Percentiles rank a stretch among this genome's conserved stretches.
Conservation (phyloP, 345 rosid species). For the Conringia planisiliqua region DNA sequence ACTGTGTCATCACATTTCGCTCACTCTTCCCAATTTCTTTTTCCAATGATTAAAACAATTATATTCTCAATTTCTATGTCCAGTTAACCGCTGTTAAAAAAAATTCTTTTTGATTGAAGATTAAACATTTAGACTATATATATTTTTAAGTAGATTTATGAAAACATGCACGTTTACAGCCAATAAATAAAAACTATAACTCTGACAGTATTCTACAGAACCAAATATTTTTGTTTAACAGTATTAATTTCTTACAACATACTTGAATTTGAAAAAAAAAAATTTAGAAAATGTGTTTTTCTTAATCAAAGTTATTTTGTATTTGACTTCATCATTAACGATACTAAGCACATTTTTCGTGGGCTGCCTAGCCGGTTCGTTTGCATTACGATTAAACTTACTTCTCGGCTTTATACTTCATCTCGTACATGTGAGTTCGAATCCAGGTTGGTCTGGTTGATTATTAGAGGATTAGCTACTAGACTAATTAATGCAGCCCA, state of each 20-base stretch:
- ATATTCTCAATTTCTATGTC: constrained; percentile 16
- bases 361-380: background rate
- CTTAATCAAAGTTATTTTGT: too few species aligned
- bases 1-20: constrained; percentile 14
- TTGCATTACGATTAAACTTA: background rate
- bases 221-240: background rate
- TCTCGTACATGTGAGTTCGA: background rate
- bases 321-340: background rate
- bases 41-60: constrained; percentile 26
- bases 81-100: constrained; percentile 20
- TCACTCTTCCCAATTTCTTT: constrained; percentile 22
- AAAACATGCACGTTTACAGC: background rate
- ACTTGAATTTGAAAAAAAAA: background rate
- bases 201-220: background rate
- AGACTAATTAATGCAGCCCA: background rate
- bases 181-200: background rate
- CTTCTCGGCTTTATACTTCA: background rate
- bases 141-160: background rate
- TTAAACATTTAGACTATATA: background rate
- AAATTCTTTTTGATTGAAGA: background rate
- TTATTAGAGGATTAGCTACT: background rate
- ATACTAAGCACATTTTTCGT: background rate
- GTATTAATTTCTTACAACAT: background rate
- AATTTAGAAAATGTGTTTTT: background rate
- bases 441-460: background rate